Evolutionary conservation across 2,329 filamentous ascomycete genomes (phyloP).

Genomic region (Pseudocercospora vitis): DNA sequence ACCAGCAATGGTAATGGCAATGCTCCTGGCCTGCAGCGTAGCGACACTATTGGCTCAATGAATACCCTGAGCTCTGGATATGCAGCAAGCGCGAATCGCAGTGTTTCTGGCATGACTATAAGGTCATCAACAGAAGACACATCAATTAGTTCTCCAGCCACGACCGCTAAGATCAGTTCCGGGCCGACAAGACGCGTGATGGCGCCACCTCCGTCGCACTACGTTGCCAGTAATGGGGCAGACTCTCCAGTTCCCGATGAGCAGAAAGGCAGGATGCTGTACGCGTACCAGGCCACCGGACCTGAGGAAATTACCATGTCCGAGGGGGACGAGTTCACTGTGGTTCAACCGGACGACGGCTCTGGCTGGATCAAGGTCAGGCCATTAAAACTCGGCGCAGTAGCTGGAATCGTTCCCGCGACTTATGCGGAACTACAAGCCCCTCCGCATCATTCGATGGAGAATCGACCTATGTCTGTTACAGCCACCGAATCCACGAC

Average conservation of each 20-base stretch:
- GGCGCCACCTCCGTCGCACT: slow-evolving; percentile 81
- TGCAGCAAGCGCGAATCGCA: slow-evolving; percentile 73
- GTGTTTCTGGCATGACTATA: slow-evolving; percentile 62
- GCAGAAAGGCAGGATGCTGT: slow-evolving; percentile 83
- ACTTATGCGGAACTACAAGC: slow-evolving; percentile 70
- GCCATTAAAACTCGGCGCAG: slow-evolving; percentile 52
- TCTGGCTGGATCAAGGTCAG: slow-evolving; percentile 89
- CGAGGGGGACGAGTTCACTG: slow-evolving; percentile 73
- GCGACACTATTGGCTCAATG: slow-evolving; percentile 84
- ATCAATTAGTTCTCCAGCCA: slow-evolving; percentile 16
- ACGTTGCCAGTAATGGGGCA: slow-evolving; percentile 63
- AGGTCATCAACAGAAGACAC: slow-evolving; percentile 49
- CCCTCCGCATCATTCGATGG: slow-evolving; percentile 20
- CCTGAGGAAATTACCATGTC: slow-evolving; percentile 78
- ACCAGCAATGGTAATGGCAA: slow-evolving; percentile 31
- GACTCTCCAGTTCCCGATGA: slow-evolving; percentile 48
- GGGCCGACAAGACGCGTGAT: slow-evolving; percentile 64
- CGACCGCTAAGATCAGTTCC: slow-evolving; percentile 23
- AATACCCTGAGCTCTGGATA: slow-evolving; percentile 78
- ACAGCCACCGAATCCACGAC: slow-evolving; percentile 57
- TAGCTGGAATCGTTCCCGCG: slow-evolving; percentile 83
- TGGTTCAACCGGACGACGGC: slow-evolving; percentile 88
- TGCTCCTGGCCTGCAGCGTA: slow-evolving; percentile 68
- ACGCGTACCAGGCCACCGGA: slow-evolving; percentile 75
- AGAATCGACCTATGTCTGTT: slow-evolving; percentile 55